Evolutionary conservation across 768 basidiomycete species (phyloP).

Genomic region (Terana coerulea): DNA sequence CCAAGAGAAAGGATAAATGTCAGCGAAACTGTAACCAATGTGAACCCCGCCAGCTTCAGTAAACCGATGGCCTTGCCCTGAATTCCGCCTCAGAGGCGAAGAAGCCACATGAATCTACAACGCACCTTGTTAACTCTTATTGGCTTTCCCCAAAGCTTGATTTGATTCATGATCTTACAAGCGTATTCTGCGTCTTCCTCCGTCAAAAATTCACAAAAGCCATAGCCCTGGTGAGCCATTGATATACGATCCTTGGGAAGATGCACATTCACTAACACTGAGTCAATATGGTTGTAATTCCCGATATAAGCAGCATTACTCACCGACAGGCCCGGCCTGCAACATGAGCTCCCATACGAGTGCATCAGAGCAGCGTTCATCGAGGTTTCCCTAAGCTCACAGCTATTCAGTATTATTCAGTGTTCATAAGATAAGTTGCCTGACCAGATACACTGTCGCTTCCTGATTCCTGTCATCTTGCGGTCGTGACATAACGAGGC

Average conservation of each 20-base stretch:
- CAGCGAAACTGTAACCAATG: too few species aligned
- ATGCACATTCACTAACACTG: slow-evolving; percentile 85
- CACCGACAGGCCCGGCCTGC: slow-evolving; percentile 98
- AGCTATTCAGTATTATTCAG: background rate
- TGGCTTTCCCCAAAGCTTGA: slow-evolving; percentile 98
- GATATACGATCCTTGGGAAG: slow-evolving; percentile 98
- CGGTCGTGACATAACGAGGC: slow-evolving; percentile 35
- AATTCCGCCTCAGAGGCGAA: background rate
- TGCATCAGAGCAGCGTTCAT: slow-evolving; percentile 92
- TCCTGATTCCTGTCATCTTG: slow-evolving; percentile 60
- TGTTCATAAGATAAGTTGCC: slow-evolving; percentile 6
- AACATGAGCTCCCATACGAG: slow-evolving; percentile 98
- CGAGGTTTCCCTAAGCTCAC: slow-evolving; percentile 79
- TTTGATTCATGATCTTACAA: slow-evolving; percentile 99
- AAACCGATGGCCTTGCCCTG: too few species aligned
- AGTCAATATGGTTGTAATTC: background rate
- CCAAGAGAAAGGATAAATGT: background rate
- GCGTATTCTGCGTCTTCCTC: slow-evolving; percentile 99
- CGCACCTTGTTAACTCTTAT: slow-evolving; percentile 97
- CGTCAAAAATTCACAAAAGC: slow-evolving; percentile 98
- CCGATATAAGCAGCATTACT: slow-evolving; percentile 29
- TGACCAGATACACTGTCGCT: slow-evolving; percentile 57
- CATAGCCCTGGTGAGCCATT: slow-evolving; percentile 98
- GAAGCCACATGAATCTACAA: slow-evolving; percentile 12
- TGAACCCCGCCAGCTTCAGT: too few species aligned